These are phyloP conservation scores for Tetracladium maxilliforme DNA, from an alignment of 2,329 filamentous ascomycete genomes.

Conservation along the genomic window DNA sequence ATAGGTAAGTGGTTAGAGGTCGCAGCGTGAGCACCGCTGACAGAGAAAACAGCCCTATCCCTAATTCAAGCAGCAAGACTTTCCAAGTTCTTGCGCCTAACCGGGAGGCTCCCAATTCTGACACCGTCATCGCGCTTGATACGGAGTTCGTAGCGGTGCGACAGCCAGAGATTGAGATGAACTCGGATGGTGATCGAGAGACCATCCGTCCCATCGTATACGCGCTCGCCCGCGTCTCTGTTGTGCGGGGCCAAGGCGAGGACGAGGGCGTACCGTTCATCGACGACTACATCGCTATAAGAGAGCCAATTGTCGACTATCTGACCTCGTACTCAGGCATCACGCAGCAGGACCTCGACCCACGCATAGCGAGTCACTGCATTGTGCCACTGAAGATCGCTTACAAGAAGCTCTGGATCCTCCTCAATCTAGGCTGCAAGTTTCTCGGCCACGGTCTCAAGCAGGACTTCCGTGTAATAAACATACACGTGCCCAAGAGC, in stretches of 20 bases:
- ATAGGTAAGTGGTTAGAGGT: slow-evolving; percentile 23
- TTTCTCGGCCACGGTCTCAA: slow-evolving; percentile 90
- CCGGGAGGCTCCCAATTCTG: slow-evolving; percentile 52
- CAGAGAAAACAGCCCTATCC: slow-evolving; percentile 15
- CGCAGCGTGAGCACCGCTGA: slow-evolving; percentile 11
- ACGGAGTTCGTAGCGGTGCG: slow-evolving; percentile 93
- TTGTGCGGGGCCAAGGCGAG: slow-evolving; percentile 66
- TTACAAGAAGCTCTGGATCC: slow-evolving; percentile 96
- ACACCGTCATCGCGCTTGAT: slow-evolving; percentile 76
- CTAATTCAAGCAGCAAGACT: slow-evolving; percentile 30
- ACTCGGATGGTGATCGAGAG: slow-evolving; percentile 81
- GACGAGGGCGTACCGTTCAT: slow-evolving; percentile 80
- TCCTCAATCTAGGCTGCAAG: slow-evolving; percentile 84
- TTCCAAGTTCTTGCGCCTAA: slow-evolving; percentile 42
- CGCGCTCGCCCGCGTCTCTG: slow-evolving; percentile 83
- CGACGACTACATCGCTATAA: slow-evolving; percentile 90
- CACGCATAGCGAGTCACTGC: slow-evolving; percentile 62
- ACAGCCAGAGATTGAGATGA: slow-evolving; percentile 90
- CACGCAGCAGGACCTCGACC: slow-evolving; percentile 70
- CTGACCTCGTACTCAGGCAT: slow-evolving; percentile 91
- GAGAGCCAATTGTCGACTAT: slow-evolving; percentile 87
- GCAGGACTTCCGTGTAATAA: slow-evolving; percentile 95
- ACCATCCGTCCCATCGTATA: slow-evolving; percentile 85
- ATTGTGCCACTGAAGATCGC: slow-evolving; percentile 78
- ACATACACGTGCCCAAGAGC: slow-evolving; percentile 81